Conservation (phyloP, 768 basidiomycete species). For the Auriscalpium microsporum region DNA sequence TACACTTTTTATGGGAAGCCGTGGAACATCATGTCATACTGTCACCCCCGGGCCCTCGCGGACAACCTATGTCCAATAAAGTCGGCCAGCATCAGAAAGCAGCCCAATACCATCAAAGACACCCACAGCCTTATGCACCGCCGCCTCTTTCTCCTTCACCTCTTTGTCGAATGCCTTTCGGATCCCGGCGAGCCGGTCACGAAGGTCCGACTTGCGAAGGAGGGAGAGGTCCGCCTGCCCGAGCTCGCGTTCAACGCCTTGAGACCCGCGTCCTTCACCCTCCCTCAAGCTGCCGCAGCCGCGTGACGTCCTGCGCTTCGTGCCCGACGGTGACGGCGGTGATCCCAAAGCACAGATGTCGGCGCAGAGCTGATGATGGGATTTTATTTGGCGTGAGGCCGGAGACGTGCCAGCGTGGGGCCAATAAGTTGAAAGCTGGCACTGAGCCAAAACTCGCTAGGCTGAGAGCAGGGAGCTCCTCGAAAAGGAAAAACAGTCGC, state of each 20-base stretch:
- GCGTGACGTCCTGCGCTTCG: constrained; percentile 78
- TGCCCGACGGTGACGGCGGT: constrained; percentile 92
- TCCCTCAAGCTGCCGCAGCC: constrained; percentile 66
- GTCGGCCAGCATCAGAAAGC: too few relatives aligned
- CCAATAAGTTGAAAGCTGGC: too few relatives aligned
- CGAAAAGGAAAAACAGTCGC: too few relatives aligned
- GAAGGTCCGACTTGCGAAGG: constrained; percentile 70
- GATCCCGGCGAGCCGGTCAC: constrained; percentile 58
- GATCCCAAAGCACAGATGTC: too few relatives aligned
- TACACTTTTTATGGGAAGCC: too few relatives aligned
- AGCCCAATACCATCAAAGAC: background rate
- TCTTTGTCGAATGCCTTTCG: constrained; percentile 83
- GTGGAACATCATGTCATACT: too few relatives aligned
- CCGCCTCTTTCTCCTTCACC: constrained; percentile 71
- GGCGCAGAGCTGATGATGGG: too few relatives aligned
- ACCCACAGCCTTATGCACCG: constrained; percentile 68
- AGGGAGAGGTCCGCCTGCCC: constrained; percentile 86
- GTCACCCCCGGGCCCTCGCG: too few relatives aligned
- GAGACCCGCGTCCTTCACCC: constrained; percentile 80
- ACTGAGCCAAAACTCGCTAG: too few relatives aligned
- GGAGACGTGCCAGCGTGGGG: too few relatives aligned
- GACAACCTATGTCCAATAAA: constrained; percentile 41
- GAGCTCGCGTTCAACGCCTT: constrained; percentile 76
- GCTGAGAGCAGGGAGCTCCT: too few relatives aligned
- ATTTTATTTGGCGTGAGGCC: too few relatives aligned